Evolutionary conservation across 75 land plant genomes (phyloP), one percentile per base, ranked within the genome.

Genomic region (Larix kaempferi): DNA sequence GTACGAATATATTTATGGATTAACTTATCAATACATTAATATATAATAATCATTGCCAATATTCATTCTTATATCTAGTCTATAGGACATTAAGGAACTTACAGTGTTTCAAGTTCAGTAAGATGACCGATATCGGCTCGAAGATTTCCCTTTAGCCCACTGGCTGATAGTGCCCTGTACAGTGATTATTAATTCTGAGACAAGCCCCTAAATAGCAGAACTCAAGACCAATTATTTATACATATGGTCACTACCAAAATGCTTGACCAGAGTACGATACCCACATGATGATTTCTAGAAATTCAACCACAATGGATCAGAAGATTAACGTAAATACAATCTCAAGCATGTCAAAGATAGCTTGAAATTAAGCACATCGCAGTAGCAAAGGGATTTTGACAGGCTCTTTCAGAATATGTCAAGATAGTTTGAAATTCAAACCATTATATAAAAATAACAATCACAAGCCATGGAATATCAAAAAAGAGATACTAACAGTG

Each of bases 51-150:
- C 5, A 58, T n/a, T 10, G 35, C 5, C 6, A 55, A 19, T 56
- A 33, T 1, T 15, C 26, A 26, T 55, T 11, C 7, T 25, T 7
- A 23, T 56, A 74, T 33, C 16, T 29, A 5, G 35, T 37, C 15
- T 63, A 17, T 27, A 60, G 8, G 69, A 22, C 1, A 27, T 16
- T 59, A 13, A 21, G 16, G 14, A 37, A 14, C 77, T 76, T 60
- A 76, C 77, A 76, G 49, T n/a, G 49, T 59, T 23, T 35, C 10
- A 21, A 76, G 67, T 39, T 23, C 26, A 33, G 72, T n/a, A 10
- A 76, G 71, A 60, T 74, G 19, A 61, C 77, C 73, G 19, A 76
- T 76, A 61, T 27, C 73, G 19, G 12, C 2, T 59, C 41, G 52
- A 17, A 76, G 25, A 22, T 0, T 59, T 58, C 77, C 77, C 44